Base-by-base conservation (phyloP, 441 rosid genomes). In the Mallotus repandus region DNA sequence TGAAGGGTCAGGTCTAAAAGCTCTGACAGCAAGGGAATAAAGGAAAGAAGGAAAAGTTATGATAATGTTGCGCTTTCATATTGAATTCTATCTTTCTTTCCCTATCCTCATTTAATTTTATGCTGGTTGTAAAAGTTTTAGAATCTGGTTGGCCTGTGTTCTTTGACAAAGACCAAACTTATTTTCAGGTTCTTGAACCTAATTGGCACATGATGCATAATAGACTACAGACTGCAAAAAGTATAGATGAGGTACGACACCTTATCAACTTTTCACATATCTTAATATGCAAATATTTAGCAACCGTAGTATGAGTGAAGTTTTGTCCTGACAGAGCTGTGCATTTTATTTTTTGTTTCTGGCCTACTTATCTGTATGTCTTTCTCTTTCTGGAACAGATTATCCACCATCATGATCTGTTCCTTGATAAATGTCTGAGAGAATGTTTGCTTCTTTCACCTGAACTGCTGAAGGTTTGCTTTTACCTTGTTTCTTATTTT, bases 381-480 rank as follows among this genome's bases (percentile, higher is more conserved):
- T 16, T 13, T 29, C 55, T 71, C 56, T 43, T 71, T 66, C 60
- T 83, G 79, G 60, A 80, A 81, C 96, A 96, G 98, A 90, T 96
- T 78, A 91, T 91, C 74, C 97, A 86, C 61, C 87, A 87, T 78
- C 99, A 96, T 74, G 97, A 93, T 78, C 85, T 86, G 82, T 96
- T 93, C 84, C 98, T 96, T 73, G 91, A 90, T 54, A 95, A 90
- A 81, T 96, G 98, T 81, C 80, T 96, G 70, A 86, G 91, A 89
- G 99, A 93, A 82, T 96, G 98, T 79, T 83, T 96, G 84, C 98
- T 96, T 82, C 97, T 90, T 86, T 88, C 88, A 78, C 99, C 99
- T 35, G 90, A 89, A 67, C 82, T 96, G 69, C 87, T 96, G 69
- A 86, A 91, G 98, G 99, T 96, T 83, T 77, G 84, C 72, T 82